Evolutionary conservation across 805 yeast species (phyloP), one percentile per base, ranked within the genome.

Genomic region (Candida lessepsii): DNA sequence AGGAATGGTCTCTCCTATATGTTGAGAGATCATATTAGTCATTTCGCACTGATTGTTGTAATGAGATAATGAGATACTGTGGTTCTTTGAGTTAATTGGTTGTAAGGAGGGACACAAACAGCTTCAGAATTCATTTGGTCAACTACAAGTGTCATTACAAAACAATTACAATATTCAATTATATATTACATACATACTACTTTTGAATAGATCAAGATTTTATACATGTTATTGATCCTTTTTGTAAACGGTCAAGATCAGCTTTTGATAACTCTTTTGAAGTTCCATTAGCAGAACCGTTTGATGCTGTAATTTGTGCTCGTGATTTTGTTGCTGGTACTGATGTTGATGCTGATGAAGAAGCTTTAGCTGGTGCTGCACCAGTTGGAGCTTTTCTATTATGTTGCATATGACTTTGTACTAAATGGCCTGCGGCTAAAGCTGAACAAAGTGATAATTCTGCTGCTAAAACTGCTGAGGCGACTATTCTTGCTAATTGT

Each of bases 361-460:
- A 21, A 5, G 36, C 41, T 42, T 58, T 36, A n/a, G 52, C 41
- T 23, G 60, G 50, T 10, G 65, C 53, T 3, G 65, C 56, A 9
- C 63, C 52, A 10, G 63, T 51, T 4, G 77, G 63, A 10, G 76
- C 74, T 43, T 79, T 75, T 64, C 99, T 82, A 72, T 93, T 93
- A 59, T 85, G 96, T 44, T 80, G 81, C 99, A 93, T 93, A 65
- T 93, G 99, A 51, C 96, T 84, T 71, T 88, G 95, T 27, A 93
- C 99, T 54, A 93, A 76, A 67, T 93, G 99, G 35, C 99, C 99
- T 20, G 98, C 98, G 8, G 98, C 98, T 50, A 93, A 78, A 1
- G 99, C 99, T 35, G 96, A 77, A 67, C 96, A 85, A 52, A 93
- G 75, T 2, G 98, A 91, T 41, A 93, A 74, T 64, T 93, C 99